Base-by-base conservation (phyloP, 202 grass and related monocot genomes). In the Panicum virgatum region DNA sequence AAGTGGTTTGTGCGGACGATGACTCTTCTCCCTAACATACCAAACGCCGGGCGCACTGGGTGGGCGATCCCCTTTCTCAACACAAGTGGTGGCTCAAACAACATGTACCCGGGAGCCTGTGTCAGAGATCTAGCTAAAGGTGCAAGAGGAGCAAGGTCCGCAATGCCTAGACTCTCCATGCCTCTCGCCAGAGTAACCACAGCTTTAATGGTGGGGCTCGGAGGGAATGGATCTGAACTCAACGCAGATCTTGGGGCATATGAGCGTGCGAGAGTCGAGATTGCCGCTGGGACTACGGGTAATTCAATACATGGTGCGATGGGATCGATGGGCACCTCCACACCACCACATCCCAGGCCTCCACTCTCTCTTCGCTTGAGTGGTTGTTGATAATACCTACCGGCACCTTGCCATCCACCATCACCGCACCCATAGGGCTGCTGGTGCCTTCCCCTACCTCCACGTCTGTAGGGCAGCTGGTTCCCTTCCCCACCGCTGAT, bases 1-100 rank as follows among this genome's bases (percentile, higher is more conserved):
- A 97, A 97, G 47, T 97, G 91, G 60, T 97, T 97, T 0, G 94
- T 91, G 2, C 72, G 67, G 0, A 97, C 70, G 0, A 72, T 0
- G 7, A 92, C 39, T 37, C 0, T 73, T 18, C 0, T 84, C 29
- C 94, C 89, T 0, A 1, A 1, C 30, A 1, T 79, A 10, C 91
- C 91, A 34, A 52, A 80, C 19, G 72, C 86, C 8, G 91, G 93
- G 34, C 93, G 79, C 26, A 20, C 0, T 6, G 86, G 72, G 15
- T 8, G 78, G 7, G 9, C 6, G 1, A 89, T 9, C 2, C 65
- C 77, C 74, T 85, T 90, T 47, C 72, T 92, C 7, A 86, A 90
- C 6, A 23, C 48, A 2, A 87, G 87, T 3, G 76, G 51, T 0
- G 38, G 5, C n/a, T 19, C 69, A 2, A 11, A 54, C 8, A 3